Evolutionary conservation across 2,329 filamentous ascomycete species (phyloP), one percentile per base, ranked within the genome.

Genomic region (Rhinocladiella mackenziei): DNA sequence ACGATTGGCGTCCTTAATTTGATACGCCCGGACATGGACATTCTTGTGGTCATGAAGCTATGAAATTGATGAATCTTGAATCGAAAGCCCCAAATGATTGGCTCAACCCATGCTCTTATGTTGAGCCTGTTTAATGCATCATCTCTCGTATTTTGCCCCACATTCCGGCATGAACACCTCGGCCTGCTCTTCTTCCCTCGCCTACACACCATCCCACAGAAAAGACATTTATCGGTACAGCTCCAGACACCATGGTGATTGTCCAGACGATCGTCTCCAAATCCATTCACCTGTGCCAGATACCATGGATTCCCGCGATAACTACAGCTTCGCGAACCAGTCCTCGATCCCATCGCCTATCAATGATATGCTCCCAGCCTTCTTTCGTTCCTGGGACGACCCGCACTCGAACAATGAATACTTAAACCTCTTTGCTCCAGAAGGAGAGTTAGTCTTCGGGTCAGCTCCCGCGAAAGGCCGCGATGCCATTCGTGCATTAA

Each of bases 321-420:
- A 51, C 39, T 51, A 51, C 43, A 51, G 39, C 31, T 47, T 47
- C 36, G 43, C 39, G 23, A 51, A 51, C 28, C 48, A 51, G 18
- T 19, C 34, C 13, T 36, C 48, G 4, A 51, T 51, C 25, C 48
- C 48, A 29, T 39, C 39, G 18, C 39, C 34, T 2, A 35, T 51
- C 3, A 40, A 40, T 31, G 31, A 43, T 5, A 39, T 37, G 13
- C 43, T 51, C n/a, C 35, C 48, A 25, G 48, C 48, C 1, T 51
- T 51, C 18, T 47, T 51, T 37, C 35, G 39, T 6, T 47, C 48
- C 20, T 51, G 48, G 48, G 48, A 51, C 35, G 48, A 51, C 20
- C 34, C 43, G 11, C 30, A 44, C 25, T 37, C 43, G 6, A 14
- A 38, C 10, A 26, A 47, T 31, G 35, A 33, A 7, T 51, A 48